Base-by-base conservation (phyloP, 805 yeast species). In the Metschnikowia colocasiae region DNA sequence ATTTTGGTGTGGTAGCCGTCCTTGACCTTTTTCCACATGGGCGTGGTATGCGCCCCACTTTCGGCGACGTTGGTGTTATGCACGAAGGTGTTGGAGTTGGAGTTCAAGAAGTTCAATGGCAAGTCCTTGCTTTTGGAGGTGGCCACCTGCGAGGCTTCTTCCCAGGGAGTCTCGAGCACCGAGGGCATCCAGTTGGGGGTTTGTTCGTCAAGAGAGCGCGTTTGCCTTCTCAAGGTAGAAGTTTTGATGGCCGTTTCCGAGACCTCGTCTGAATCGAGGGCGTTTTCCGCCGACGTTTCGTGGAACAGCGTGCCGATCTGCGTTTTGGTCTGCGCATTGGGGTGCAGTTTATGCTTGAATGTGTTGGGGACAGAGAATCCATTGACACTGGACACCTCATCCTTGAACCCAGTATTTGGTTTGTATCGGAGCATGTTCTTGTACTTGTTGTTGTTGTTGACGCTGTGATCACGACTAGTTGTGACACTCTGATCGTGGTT, bases 111-210 rank as follows among this genome's bases (percentile, higher is more conserved):
- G 16, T 60, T 59, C 15, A 57, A 42, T 3, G 49, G 49, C 49
- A 26, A 16, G 20, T 39, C 39, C 18, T 40, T 27, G 39, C 31
- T 27, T 31, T 37, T 25, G 13, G n/a, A 32, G 12, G 25, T 8
- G 6, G 9, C 34, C 19, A 15, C 13, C 4, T 27, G 41, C n/a
- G 33, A 32, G 27, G 26, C n/a, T n/a, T 52, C 53, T 29, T 49
- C 56, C 75, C 75, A 71, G 45, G 61, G 62, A 6, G 64, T 71
- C 25, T 58, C 59, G 45, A 72, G 62, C 32, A 60, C 73, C 10
- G 63, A 48, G 0, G 76, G 75, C 75, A 72, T 71, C 76, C 75
- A 71, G 30, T 63, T 65, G 0, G 75, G 75, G 3, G 76, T 71
- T 27, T 47, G 29, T 10, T 47, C 23, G 19, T 34, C 37, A 18